phyloP scores from a whole-genome alignment of 139 green algal species.

The Eudorina sp. region DNA sequence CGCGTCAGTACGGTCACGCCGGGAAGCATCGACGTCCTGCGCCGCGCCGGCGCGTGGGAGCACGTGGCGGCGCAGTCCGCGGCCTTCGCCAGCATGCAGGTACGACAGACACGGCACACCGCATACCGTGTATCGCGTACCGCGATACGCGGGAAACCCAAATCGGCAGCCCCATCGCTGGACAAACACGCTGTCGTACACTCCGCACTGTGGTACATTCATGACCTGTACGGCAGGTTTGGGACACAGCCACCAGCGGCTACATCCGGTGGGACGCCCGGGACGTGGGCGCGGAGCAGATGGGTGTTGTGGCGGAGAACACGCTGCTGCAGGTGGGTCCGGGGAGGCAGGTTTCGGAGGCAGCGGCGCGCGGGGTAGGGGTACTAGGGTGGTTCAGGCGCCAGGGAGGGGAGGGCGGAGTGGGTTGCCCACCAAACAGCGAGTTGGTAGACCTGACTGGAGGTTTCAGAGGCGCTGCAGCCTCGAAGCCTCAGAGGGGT shows the following conservation, averaged over 20 bases:
- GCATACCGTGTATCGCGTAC: no score
- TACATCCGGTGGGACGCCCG: slow-evolving; percentile 72
- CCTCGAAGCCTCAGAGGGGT: no score
- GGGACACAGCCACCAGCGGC: slow-evolving; percentile 53
- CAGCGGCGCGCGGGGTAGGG: neutral
- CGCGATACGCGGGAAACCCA: no score
- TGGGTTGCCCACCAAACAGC: no score
- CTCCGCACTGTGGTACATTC: no score
- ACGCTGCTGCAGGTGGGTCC: slow-evolving; percentile 67
- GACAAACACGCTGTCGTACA: no score
- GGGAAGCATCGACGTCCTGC: slow-evolving; percentile 69
- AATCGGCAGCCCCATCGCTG: no score
- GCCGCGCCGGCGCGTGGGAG: slow-evolving; percentile 72
- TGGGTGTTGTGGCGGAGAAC: slow-evolving; percentile 87
- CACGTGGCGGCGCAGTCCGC: slow-evolving; percentile 57
- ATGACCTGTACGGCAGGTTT: slow-evolving; percentile 61
- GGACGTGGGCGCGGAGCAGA: slow-evolving; percentile 57
- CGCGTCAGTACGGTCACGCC: slow-evolving; percentile 85
- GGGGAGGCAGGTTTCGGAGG: neutral
- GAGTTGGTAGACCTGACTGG: no score
- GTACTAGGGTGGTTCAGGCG: no score
- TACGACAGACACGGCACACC: neutral
- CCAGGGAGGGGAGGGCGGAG: no score
- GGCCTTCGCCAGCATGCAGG: slow-evolving; percentile 79
- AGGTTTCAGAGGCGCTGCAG: no score